Percentiles rank a stretch among this genome's conserved stretches.
These are phyloP conservation scores for Puccinellia tenuiflora DNA, from an alignment of 176 grass and related monocot genomes.

Conservation along the genomic window DNA sequence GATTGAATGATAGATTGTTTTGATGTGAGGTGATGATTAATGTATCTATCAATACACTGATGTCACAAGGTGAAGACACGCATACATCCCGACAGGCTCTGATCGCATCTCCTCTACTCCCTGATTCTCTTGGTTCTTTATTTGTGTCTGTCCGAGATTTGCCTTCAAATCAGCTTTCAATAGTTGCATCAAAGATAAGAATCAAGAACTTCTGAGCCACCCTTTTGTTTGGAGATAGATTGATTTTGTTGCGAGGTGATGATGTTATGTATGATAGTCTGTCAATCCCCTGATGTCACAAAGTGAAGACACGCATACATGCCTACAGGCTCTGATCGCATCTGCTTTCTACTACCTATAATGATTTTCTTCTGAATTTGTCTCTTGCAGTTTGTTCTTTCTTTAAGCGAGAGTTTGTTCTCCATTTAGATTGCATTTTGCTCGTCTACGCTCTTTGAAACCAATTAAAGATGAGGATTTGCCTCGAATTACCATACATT, in stretches of 20 bases:
- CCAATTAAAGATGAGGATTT: too few species aligned
- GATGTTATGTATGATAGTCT: slow-evolving; percentile 49
- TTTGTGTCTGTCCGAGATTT: not conserved
- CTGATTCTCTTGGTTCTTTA: too few species aligned
- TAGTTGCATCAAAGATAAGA: not conserved
- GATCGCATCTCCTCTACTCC: slow-evolving; percentile 23
- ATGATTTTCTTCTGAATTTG: not conserved
- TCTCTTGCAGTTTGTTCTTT: not conserved
- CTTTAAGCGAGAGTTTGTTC: too few species aligned
- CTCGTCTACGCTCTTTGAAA: too few species aligned
- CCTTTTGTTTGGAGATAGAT: not conserved
- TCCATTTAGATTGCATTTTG: too few species aligned
- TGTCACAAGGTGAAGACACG: slow-evolving; percentile 50
- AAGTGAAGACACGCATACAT: slow-evolving; percentile 63
- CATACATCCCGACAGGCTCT: slow-evolving; percentile 78
- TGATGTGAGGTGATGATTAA: slow-evolving; percentile 58
- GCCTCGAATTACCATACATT: too few species aligned
- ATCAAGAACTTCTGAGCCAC: slow-evolving; percentile 61
- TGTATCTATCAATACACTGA: slow-evolving; percentile 93
- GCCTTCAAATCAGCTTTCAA: not conserved
- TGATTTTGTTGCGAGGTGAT: slow-evolving; percentile 45
- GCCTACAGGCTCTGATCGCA: slow-evolving; percentile 68
- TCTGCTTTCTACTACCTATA: not conserved
- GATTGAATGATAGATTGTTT: not conserved
- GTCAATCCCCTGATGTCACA: slow-evolving; percentile 85